phyloP scores from a whole-genome alignment of 2,329 filamentous ascomycete genomes.

The Monosporascus sp. region DNA sequence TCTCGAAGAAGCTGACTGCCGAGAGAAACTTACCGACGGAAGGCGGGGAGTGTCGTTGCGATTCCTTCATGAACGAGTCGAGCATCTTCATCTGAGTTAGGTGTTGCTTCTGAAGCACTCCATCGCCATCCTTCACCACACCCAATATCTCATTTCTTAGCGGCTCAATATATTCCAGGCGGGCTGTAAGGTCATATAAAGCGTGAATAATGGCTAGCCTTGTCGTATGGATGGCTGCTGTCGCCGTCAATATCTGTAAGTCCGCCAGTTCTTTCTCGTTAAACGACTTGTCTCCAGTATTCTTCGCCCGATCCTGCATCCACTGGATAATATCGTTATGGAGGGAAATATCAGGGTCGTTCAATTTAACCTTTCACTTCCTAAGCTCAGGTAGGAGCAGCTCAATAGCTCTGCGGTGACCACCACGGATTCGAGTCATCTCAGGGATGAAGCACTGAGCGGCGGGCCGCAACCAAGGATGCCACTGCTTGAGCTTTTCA shows the following conservation, averaged over 20 bases:
- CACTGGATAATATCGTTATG: slow-evolving; percentile 24
- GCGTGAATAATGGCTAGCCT: slow-evolving; percentile 26
- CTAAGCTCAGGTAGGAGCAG: slow-evolving; percentile 19
- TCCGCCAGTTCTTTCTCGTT: slow-evolving; percentile 22
- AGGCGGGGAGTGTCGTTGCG: slow-evolving; percentile 25
- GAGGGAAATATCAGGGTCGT: slow-evolving; percentile 1
- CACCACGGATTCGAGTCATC: slow-evolving; percentile 20
- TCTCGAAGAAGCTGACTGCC: neutral
- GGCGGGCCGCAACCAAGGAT: slow-evolving; percentile 20
- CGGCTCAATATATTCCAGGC: slow-evolving; percentile 36
- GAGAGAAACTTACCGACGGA: slow-evolving; percentile 17
- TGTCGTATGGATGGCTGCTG: slow-evolving; percentile 31
- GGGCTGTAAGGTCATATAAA: slow-evolving; percentile 35
- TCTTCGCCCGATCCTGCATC: slow-evolving; percentile 22
- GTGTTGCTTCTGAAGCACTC: slow-evolving; percentile 20
- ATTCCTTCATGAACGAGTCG: slow-evolving; percentile 35
- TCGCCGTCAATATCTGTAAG: slow-evolving; percentile 25
- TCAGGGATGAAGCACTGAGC: slow-evolving; percentile 22
- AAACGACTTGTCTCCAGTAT: slow-evolving; percentile 17
- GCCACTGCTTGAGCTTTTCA: slow-evolving; percentile 24
- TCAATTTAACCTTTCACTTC: slow-evolving; percentile 9
- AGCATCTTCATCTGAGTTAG: slow-evolving; percentile 27
- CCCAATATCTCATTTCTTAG: slow-evolving; percentile 34
- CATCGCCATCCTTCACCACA: slow-evolving; percentile 17
- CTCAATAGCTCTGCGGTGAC: slow-evolving; percentile 18